phyloP scores from a whole-genome alignment of 179 eudicot species.

The Patellifolia procumbens region DNA sequence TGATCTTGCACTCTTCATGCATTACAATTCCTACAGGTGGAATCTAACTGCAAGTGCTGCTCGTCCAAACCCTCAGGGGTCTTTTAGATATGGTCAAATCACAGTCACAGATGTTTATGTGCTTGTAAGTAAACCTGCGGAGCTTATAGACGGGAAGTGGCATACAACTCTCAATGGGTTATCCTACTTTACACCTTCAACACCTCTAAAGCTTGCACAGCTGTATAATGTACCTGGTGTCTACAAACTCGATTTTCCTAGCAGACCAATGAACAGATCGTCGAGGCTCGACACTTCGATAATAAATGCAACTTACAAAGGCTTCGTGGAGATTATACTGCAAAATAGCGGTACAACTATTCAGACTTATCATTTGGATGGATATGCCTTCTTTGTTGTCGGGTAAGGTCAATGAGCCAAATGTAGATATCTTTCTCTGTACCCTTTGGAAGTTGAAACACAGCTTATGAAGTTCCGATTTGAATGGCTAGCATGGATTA shows the following conservation, averaged over 20 bases:
- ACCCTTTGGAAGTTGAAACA: slow-evolving; percentile 1
- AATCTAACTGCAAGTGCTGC: slow-evolving; percentile 95
- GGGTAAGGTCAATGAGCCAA: slow-evolving; percentile 56
- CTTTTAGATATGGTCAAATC: slow-evolving; percentile 89
- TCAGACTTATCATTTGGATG: slow-evolving; percentile 91
- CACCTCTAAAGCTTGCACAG: slow-evolving; percentile 88
- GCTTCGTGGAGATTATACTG: slow-evolving; percentile 87
- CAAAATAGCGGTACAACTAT: slow-evolving; percentile 72
- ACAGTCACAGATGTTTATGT: slow-evolving; percentile 86
- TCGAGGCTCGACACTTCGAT: slow-evolving; percentile 79
- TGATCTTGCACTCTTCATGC: slow-evolving; percentile 13
- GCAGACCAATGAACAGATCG: slow-evolving; percentile 73
- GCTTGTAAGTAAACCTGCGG: slow-evolving; percentile 75
- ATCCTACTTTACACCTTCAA: slow-evolving; percentile 79
- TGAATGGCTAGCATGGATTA: slow-evolving; percentile 69
- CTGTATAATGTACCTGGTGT: slow-evolving; percentile 77
- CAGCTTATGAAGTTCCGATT: slow-evolving; percentile 23
- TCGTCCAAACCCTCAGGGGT: slow-evolving; percentile 99
- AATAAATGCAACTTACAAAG: slow-evolving; percentile 83
- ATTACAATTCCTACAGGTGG: slow-evolving; percentile 57
- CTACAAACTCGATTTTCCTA: slow-evolving; percentile 94
- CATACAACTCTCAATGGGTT: slow-evolving; percentile 81
- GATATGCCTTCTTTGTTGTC: slow-evolving; percentile 90
- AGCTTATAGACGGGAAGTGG: slow-evolving; percentile 78
- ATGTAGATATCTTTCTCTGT: not conserved